These are phyloP conservation scores for Penicillium aurantiogriseum DNA, from an alignment of 2,329 filamentous ascomycete genomes.

Conservation along the genomic window DNA sequence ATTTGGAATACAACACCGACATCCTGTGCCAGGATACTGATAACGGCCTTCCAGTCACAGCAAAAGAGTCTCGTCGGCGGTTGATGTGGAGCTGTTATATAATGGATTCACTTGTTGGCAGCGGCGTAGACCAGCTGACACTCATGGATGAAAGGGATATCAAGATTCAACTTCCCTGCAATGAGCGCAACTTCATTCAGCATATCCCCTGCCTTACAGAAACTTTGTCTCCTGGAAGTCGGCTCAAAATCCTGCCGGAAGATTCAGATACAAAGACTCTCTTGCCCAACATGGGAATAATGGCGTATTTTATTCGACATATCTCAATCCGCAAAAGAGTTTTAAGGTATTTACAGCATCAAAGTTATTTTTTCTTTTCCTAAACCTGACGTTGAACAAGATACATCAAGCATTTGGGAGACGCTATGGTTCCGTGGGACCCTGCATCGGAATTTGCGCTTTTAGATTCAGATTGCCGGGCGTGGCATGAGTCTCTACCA, in stretches of 20 bases:
- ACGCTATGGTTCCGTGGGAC: conserved; percentile 24
- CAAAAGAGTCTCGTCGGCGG: conserved; percentile 30
- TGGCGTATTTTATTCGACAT: conserved; percentile 24
- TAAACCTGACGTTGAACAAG: neutral
- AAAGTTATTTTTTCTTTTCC: neutral
- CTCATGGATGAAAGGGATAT: conserved; percentile 31
- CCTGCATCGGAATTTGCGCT: conserved; percentile 19
- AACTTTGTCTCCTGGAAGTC: conserved; percentile 20
- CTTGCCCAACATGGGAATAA: conserved; percentile 23
- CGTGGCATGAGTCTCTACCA: conserved; percentile 23
- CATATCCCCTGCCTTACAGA: conserved; percentile 32
- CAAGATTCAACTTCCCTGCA: conserved; percentile 34
- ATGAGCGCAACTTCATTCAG: conserved; percentile 31
- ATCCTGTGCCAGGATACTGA: conserved; percentile 26
- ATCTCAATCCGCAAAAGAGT: conserved; percentile 23
- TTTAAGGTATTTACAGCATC: conserved; percentile 7
- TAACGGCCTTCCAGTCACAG: conserved; percentile 17
- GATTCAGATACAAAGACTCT: conserved; percentile 11
- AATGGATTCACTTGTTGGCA: conserved; percentile 30
- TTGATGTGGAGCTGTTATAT: conserved; percentile 36
- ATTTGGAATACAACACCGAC: conserved; percentile 34
- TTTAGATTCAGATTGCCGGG: conserved; percentile 21
- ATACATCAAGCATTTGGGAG: conserved; percentile 24
- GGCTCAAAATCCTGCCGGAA: conserved; percentile 16
- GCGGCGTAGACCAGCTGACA: conserved; percentile 33